These are phyloP conservation scores for Pachyrhizus erosus DNA, from an alignment of 306 rosid species.

Conservation along the genomic window DNA sequence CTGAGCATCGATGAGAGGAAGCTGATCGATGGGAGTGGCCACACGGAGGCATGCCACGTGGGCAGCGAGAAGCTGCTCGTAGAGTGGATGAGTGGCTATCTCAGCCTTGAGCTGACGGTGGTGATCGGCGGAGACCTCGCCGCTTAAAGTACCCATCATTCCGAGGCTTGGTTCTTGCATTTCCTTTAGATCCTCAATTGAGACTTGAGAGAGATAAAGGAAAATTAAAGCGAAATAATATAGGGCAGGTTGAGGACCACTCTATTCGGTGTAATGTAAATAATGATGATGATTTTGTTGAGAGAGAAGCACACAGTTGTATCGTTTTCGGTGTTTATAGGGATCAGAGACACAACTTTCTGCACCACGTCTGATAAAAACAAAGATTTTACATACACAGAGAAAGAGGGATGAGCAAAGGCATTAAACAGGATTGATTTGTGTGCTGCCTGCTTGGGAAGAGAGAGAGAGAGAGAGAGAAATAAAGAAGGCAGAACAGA, in stretches of 20 bases:
- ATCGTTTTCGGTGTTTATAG: constrained; percentile 55
- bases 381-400: constrained; percentile 70
- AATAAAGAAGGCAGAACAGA: too few species aligned
- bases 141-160: constrained; percentile 76
- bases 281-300: constrained; percentile 14
- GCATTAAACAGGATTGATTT: constrained; percentile 29
- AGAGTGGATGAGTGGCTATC: constrained; percentile 87
- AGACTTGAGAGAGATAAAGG: not conserved
- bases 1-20: constrained; percentile 93
- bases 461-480: not conserved
- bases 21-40: constrained; percentile 95
- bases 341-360: constrained; percentile 89
- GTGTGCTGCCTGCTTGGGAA: not conserved
- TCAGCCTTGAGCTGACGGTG: constrained; percentile 76
- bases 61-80: constrained; percentile 82
- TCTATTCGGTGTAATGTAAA: constrained; percentile 19
- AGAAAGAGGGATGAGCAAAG: constrained; percentile 48
- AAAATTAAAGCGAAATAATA: constrained; percentile 3
- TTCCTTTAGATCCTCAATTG: not conserved
- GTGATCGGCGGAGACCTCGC: constrained; percentile 54
- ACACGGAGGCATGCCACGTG: constrained; percentile 92
- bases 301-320: constrained; percentile 30
- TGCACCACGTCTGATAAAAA: constrained; percentile 59
- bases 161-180: constrained; percentile 88
- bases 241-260: constrained; percentile 56